phyloP scores from a whole-genome alignment of 1,284 basidiomycete species.

The Serendipita sp. region DNA sequence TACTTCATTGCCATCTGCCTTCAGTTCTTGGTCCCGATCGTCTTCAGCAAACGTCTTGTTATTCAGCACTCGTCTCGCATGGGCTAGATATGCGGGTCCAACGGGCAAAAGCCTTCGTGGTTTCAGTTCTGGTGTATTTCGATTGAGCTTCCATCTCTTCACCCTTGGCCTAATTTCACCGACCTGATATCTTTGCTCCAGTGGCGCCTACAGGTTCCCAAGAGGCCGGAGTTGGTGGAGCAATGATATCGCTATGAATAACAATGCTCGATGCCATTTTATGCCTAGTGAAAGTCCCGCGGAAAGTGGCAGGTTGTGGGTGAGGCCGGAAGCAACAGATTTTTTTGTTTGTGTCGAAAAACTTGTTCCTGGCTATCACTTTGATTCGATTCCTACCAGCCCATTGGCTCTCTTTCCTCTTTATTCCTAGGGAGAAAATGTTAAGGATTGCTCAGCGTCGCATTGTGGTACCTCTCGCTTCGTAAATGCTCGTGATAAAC shows the following conservation, averaged over 20 bases:
- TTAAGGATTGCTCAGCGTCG: neutral
- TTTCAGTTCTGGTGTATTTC: constrained; percentile 21
- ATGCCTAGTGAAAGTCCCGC: neutral
- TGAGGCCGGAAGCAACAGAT: neutral
- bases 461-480: neutral
- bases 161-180: neutral
- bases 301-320: neutral
- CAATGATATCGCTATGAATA: neutral
- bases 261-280: neutral
- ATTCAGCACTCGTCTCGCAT: constrained; percentile 61
- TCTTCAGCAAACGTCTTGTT: constrained; percentile 72
- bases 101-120: constrained; percentile 53
- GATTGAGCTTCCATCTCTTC: neutral
- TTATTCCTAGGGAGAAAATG: neutral
- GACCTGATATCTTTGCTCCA: constrained; percentile 5
- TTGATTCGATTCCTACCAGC: neutral
- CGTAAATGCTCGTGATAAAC: neutral
- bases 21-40: constrained; percentile 39
- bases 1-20: constrained; percentile 36
- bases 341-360: neutral
- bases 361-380: neutral
- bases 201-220: neutral
- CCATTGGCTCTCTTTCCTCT: neutral
- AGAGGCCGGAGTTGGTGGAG: neutral
- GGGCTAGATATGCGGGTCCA: constrained; percentile 71